Base-by-base conservation (phyloP, 176 grass and related monocot genomes). In the Sorghum bicolor region DNA sequence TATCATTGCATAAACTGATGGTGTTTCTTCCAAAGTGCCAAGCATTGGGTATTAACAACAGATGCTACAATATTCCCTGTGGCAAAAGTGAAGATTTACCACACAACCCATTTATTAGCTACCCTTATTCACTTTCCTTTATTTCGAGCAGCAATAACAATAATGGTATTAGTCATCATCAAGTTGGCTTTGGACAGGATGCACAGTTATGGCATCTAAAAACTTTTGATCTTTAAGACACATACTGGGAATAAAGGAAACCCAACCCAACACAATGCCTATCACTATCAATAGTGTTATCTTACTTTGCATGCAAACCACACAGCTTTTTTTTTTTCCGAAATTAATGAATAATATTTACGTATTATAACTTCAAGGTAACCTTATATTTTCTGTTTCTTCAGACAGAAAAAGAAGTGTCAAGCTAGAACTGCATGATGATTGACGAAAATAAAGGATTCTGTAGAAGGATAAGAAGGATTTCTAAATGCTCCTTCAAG, bases 131-230 rank as follows among this genome's bases (percentile, higher is more conserved):
- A 12, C 16, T 10, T 65, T 74, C 55, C 41, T 74, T 38, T 84
- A 48, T 26, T 45, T 26, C 2, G 41, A 66, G 28, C 26, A 58
- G 5, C 45, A 74, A 84, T 53, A 2, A n/a, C 19, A 55, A 39
- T 20, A 75, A 73, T 33, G 32, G n/a, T 50, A 36, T 61, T 61
- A 43, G 9, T 84, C 10, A 75, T 45, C 25, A 20, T 74, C 31
- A 57, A 26, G 36, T 67, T 45, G 14, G 50, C 73, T 77, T 63
- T n/a, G 10, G 30, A 37, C 1, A 68, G 72, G 25, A 67, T 79
- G 20, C 47, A 2, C 22, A 63, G 75, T 68, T 75, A 81, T 85
- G 6, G 33, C 20, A 66, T 77, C 36, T 34, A 82, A 72, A 76
- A 86, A 5, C 10, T 39, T 69, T 41, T 75, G 66, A 75, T 63